Percentiles rank a stretch among this genome's conserved stretches.
phyloP scores from a whole-genome alignment of 169 alveolate species.

The Plasmodium falciparum region DNA sequence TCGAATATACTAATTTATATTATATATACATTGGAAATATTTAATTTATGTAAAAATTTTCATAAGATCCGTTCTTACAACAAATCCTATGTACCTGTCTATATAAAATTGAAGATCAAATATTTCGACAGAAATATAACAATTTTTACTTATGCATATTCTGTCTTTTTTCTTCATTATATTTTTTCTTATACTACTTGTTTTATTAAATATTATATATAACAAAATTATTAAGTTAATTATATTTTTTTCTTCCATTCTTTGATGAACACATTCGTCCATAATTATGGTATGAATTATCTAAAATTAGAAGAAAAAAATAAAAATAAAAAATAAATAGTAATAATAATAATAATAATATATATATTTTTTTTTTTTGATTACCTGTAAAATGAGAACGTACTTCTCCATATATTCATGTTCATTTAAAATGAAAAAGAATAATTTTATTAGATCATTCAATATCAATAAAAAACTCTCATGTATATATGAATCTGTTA shows the following conservation, averaged over 20 bases:
- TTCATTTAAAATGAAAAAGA: slow-evolving; percentile 23
- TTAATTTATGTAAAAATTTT: no score
- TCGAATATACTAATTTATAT: no score
- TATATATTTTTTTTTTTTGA: background rate
- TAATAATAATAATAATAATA: no score
- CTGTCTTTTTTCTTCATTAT: slow-evolving; percentile 19
- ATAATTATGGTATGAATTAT: slow-evolving; percentile 32
- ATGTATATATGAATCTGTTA: slow-evolving; percentile 11
- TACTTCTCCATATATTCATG: slow-evolving; percentile 26
- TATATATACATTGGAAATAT: no score
- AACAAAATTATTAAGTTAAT: slow-evolving; percentile 32
- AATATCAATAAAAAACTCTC: background rate
- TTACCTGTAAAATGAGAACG: slow-evolving; percentile 52
- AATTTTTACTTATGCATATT: slow-evolving; percentile 44
- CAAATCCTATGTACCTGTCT: slow-evolving; percentile 18
- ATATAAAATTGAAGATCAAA: slow-evolving; percentile 51
- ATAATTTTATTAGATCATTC: slow-evolving; percentile 13
- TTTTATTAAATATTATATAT: slow-evolving; percentile 50
- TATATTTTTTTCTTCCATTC: slow-evolving; percentile 26
- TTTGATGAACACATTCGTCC: slow-evolving; percentile 1
- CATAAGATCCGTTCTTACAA: no score
- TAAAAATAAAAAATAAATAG: background rate
- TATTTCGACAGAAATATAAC: slow-evolving; percentile 20
- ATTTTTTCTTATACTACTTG: slow-evolving; percentile 11
- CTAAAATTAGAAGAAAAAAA: background rate